phyloP scores from a whole-genome alignment of 1,284 basidiomycete genomes.

The Boletellus dicymbophilus region DNA sequence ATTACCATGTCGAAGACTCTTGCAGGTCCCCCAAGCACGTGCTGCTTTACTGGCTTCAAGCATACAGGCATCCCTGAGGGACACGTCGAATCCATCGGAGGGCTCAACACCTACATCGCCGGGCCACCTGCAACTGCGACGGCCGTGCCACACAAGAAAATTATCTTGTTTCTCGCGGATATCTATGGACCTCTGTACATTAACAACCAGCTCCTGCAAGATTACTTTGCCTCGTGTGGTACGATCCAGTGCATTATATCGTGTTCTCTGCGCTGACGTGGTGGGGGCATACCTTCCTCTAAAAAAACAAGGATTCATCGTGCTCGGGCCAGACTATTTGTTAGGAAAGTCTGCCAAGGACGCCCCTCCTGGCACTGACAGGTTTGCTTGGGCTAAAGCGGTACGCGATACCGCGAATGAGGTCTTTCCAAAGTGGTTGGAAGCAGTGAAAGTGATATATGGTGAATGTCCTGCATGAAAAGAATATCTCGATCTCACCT shows the following conservation, averaged over 20 bases:
- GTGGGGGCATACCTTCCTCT: too few species aligned
- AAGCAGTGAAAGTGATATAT: conserved; percentile 16
- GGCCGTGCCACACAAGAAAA: conserved; percentile 32
- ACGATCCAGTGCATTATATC: too few species aligned
- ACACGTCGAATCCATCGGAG: conserved; percentile 43
- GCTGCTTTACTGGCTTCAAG: conserved; percentile 47
- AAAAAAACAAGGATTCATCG: conserved; percentile 22
- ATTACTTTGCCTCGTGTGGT: conserved; percentile 52
- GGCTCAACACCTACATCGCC: conserved; percentile 51
- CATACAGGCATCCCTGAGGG: conserved; percentile 49
- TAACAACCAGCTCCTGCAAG: conserved; percentile 52
- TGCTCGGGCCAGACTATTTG: conserved; percentile 33
- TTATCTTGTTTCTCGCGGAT: conserved; percentile 53
- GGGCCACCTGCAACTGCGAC: conserved; percentile 34
- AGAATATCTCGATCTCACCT: too few species aligned
- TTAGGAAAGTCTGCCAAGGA: conserved; percentile 20
- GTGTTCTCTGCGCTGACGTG: too few species aligned
- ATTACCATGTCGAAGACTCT: conserved; percentile 33
- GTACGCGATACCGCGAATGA: conserved; percentile 9
- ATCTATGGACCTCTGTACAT: conserved; percentile 47
- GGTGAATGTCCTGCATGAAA: conserved; percentile 6
- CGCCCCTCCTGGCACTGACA: conserved; percentile 8
- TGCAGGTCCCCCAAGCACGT: conserved; percentile 43
- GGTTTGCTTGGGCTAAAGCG: conserved; percentile 15
- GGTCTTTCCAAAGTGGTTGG: conserved; percentile 26